Conservation (phyloP, 2,329 filamentous ascomycete species). For the Hymenoscyphus fructigenus region DNA sequence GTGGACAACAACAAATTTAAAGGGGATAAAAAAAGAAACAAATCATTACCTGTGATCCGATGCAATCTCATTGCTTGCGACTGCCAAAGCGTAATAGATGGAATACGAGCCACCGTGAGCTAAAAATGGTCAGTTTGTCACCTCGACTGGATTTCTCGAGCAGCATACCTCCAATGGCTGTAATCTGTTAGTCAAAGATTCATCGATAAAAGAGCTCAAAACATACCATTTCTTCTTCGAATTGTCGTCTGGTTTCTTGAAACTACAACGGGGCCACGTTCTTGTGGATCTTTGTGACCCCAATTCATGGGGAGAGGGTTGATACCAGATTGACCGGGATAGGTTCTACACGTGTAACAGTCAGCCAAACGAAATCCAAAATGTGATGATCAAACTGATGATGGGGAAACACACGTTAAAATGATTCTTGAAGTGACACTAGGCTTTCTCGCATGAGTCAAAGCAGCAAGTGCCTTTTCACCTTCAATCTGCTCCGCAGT, state of each 20-base stretch:
- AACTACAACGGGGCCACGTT: conserved; percentile 85
- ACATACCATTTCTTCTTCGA: conserved; percentile 73
- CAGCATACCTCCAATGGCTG: conserved; percentile 58
- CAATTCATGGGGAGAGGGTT: conserved; percentile 87
- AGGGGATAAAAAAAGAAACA: neutral
- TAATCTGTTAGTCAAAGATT: conserved; percentile 28
- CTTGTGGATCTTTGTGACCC: conserved; percentile 73
- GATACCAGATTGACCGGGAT: conserved; percentile 91
- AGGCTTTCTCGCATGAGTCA: conserved; percentile 31
- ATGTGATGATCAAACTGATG: neutral
- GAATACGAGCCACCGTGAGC: conserved; percentile 89
- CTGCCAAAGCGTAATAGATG: conserved; percentile 90
- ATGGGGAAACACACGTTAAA: conserved; percentile 48
- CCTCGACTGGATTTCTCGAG: neutral
- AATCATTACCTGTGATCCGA: conserved; percentile 65
- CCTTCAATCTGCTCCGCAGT: conserved; percentile 29
- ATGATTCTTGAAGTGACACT: conserved; percentile 60
- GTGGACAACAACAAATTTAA: neutral
- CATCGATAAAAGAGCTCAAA: conserved; percentile 15
- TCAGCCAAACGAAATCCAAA: conserved; percentile 6
- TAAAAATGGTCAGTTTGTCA: conserved; percentile 47
- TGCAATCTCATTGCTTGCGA: conserved; percentile 86
- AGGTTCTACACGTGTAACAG: conserved; percentile 56
- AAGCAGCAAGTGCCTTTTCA: conserved; percentile 13
- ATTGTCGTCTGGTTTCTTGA: conserved; percentile 75